phyloP scores from a whole-genome alignment of 192 early-diverging fungal species.

The Coemansia sp. region DNA sequence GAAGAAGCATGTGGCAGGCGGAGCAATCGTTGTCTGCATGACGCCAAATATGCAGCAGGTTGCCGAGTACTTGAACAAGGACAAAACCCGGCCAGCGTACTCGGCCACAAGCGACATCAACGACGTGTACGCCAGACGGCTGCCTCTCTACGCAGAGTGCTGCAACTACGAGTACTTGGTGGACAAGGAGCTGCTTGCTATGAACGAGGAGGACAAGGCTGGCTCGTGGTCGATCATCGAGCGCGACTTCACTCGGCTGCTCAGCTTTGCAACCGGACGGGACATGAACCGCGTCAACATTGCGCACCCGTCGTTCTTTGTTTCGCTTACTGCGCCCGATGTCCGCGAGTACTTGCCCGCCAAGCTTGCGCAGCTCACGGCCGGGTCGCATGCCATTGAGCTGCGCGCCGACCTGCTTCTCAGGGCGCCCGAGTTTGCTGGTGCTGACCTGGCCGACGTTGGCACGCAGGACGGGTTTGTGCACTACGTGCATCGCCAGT shows the following conservation, averaged over 20 bases:
- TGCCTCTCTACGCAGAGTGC: slow-evolving; percentile 73
- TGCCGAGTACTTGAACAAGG: slow-evolving; percentile 73
- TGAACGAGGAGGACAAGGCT: slow-evolving; percentile 32
- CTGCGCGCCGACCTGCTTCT: slow-evolving; percentile 86
- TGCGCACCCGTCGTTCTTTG: slow-evolving; percentile 69
- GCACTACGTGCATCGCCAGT: slow-evolving; percentile 76
- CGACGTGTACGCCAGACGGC: slow-evolving; percentile 76
- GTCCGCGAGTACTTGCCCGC: slow-evolving; percentile 57
- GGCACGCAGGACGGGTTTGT: slow-evolving; percentile 30
- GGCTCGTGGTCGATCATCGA: slow-evolving; percentile 73
- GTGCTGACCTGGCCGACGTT: slow-evolving; percentile 16
- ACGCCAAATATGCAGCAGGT: slow-evolving; percentile 74
- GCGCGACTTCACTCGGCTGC: slow-evolving; percentile 69
- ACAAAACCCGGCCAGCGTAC: slow-evolving; percentile 82
- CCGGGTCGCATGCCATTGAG: slow-evolving; percentile 89
- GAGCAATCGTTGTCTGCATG: slow-evolving; percentile 77
- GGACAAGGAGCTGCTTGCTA: slow-evolving; percentile 44
- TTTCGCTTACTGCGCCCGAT: slow-evolving; percentile 80
- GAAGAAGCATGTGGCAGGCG: slow-evolving; percentile 58
- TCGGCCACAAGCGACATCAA: slow-evolving; percentile 70
- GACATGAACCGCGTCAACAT: slow-evolving; percentile 40
- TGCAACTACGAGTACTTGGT: slow-evolving; percentile 83
- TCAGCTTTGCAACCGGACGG: slow-evolving; percentile 63
- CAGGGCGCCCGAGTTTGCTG: slow-evolving; percentile 45
- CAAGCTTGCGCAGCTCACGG: slow-evolving; percentile 61